Evolutionary conservation across 192 early-diverging fungal genomes (phyloP).

Genomic region (Phlyctochytrium planicorne): DNA sequence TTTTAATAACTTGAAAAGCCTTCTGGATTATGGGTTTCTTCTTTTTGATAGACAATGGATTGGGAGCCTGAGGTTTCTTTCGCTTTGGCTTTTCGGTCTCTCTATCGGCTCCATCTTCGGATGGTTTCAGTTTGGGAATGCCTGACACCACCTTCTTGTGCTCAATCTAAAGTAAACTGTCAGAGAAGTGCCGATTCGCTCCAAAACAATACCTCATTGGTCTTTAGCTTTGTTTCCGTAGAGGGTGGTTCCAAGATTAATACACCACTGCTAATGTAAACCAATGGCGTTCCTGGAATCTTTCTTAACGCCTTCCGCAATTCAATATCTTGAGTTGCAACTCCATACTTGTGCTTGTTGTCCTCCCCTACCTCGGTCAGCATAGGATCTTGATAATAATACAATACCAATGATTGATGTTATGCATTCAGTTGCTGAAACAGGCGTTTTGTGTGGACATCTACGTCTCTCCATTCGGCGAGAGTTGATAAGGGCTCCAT

Average conservation of each 20-base stretch:
- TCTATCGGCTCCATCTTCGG: too few relatives aligned
- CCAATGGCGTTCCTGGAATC: conserved; percentile 82
- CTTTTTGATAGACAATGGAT: conserved; percentile 88
- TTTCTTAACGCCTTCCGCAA: conserved; percentile 62
- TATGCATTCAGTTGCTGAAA: conserved; percentile 69
- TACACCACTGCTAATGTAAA: conserved; percentile 76
- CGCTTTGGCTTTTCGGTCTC: conserved; percentile 21
- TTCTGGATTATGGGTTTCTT: too few relatives aligned
- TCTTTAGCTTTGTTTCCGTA: conserved; percentile 2
- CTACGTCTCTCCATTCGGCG: conserved; percentile 76
- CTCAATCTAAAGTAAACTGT: conserved; percentile 50
- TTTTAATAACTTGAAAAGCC: too few relatives aligned
- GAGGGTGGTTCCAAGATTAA: conserved; percentile 80
- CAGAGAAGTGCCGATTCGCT: not conserved
- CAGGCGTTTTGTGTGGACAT: conserved; percentile 71
- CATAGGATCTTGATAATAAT: not conserved
- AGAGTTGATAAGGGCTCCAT: conserved; percentile 55
- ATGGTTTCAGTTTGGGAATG: conserved; percentile 56
- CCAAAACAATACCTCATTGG: conserved; percentile 35
- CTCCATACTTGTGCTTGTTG: conserved; percentile 83
- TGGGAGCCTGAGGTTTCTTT: conserved; percentile 78
- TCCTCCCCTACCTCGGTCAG: conserved; percentile 31
- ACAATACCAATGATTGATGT: conserved; percentile 60
- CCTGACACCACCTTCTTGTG: conserved; percentile 52
- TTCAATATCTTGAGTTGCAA: conserved; percentile 75